Percentiles rank a stretch among this genome's conserved stretches.
phyloP scores from a whole-genome alignment of 2,329 filamentous ascomycete genomes.

The Cryphonectria parasitica region DNA sequence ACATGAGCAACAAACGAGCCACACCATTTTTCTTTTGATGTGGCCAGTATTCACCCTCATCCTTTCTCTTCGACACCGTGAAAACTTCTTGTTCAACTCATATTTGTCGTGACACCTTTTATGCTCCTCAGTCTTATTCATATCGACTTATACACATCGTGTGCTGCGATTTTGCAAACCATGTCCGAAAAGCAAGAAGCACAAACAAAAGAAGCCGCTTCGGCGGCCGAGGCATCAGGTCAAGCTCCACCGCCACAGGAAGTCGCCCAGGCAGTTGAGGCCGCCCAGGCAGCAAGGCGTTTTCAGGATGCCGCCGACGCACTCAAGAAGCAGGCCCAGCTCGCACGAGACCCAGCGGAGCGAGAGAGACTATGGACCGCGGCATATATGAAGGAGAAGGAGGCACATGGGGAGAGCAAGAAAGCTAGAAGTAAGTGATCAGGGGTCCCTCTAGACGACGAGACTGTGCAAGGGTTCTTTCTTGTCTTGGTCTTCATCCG shows the following conservation, averaged over 20 bases:
- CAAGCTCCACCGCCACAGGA: conserved; percentile 15
- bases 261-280: conserved; percentile 21
- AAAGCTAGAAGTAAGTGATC: conserved; percentile 27
- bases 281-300: conserved; percentile 22
- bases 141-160: not conserved
- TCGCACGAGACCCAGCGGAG: conserved; percentile 23
- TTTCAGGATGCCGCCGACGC: conserved; percentile 28
- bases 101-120: not conserved
- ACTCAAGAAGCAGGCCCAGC: conserved; percentile 26
- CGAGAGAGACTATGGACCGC: conserved; percentile 25
- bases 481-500: not conserved
- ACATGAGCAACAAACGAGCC: conserved; percentile 6
- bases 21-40: not conserved
- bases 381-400: conserved; percentile 29
- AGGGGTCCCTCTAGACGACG: not conserved
- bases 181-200: conserved; percentile 21
- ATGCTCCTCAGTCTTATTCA: not conserved
- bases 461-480: not conserved
- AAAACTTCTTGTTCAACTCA: not conserved
- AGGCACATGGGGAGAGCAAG: conserved; percentile 28
- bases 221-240: not conserved
- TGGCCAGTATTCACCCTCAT: not conserved
- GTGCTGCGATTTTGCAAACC: not conserved
- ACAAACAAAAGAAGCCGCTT: conserved; percentile 16
- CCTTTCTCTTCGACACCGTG: not conserved